Base-by-base conservation (phyloP, 768 basidiomycete species). In the Neoboletus magnificus region DNA sequence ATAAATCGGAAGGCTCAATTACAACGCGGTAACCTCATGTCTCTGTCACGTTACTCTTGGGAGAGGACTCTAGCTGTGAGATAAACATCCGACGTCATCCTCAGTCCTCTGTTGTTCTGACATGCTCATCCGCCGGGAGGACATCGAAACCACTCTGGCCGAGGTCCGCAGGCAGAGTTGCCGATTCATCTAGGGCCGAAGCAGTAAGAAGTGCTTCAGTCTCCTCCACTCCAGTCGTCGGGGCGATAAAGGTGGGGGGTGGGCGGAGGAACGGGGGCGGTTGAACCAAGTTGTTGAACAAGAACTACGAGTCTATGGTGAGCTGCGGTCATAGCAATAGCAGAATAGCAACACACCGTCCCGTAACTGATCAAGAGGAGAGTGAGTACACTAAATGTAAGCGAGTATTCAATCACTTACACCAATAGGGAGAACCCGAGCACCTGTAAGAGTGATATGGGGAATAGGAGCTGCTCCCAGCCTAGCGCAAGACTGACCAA, bases 71-170 rank as follows among this genome's bases (percentile, higher is more conserved):
- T 22, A 30, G n/a, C 13, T 23, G 44, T 27, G 25, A 1, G 11
- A 40, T 2, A 35, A 46, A 22, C 6, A 35, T 29, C 50, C 10
- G 13, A 43, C 20, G 29, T 35, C 16, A 57, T 50, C 46, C 33
- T 58, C 45, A 59, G 36, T 54, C 54, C 52, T 64, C 60, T 29
- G 39, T 46, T 22, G 55, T 55, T 44, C 68, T 63, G 23, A 73
- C 61, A 29, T 70, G 66, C 30, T 66, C 63, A 49, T 79, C 74
- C 50, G 76, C 74, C 16, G 88, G 87, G 20, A 91, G 76, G 29
- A 93, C 89, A 69, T 94, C 93, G 67, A 80, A 95, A 15, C 93
- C 93, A 57, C 84, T 78, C 71, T 82, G 82, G n/a, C 90, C 90
- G 23, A 94, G 77, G 64, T 89, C 89, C 4, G 82, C 85, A 20